Conservation (phyloP, 805 yeast species). For the Wickerhamomyces chaumierensis region DNA sequence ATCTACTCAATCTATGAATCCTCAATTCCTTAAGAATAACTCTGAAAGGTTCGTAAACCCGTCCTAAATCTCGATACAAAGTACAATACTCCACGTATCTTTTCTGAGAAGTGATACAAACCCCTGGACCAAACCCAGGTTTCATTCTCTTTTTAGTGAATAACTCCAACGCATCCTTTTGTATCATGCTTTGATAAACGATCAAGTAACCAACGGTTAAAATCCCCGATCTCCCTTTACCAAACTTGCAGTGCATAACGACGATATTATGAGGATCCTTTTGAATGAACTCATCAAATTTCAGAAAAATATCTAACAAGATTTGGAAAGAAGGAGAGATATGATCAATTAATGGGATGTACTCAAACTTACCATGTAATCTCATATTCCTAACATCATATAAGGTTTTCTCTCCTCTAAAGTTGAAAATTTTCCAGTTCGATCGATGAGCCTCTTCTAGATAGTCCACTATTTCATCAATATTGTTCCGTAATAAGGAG, state of each 20-base stretch:
- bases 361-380: conserved; percentile 4
- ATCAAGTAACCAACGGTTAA: conserved; percentile 62
- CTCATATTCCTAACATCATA: conserved; percentile 17
- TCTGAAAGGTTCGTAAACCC: neutral
- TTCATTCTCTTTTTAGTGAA: conserved; percentile 54
- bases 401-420: conserved; percentile 45
- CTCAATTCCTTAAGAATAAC: neutral
- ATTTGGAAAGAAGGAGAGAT: conserved; percentile 53
- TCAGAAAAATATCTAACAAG: conserved; percentile 32
- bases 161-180: conserved; percentile 34
- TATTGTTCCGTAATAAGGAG: conserved; percentile 38
- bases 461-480: conserved; percentile 37
- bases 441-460: conserved; percentile 34
- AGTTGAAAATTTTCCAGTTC: conserved; percentile 67
- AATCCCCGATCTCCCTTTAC: conserved; percentile 87
- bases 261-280: conserved; percentile 35
- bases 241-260: conserved; percentile 78
- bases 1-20: neutral
- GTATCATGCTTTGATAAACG: conserved; percentile 27
- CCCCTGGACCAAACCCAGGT: conserved; percentile 46
- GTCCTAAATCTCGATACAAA: neutral
- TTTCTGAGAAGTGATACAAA: conserved; percentile 59
- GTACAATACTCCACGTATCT: conserved; percentile 49
- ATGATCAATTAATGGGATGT: conserved; percentile 64
- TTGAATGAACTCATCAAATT: conserved; percentile 33